A percentile compares a stretch with the other conserved stretches of the same genome.
Conservation (phyloP, 2,329 filamentous ascomycete genomes). For the Penicillium freii region DNA sequence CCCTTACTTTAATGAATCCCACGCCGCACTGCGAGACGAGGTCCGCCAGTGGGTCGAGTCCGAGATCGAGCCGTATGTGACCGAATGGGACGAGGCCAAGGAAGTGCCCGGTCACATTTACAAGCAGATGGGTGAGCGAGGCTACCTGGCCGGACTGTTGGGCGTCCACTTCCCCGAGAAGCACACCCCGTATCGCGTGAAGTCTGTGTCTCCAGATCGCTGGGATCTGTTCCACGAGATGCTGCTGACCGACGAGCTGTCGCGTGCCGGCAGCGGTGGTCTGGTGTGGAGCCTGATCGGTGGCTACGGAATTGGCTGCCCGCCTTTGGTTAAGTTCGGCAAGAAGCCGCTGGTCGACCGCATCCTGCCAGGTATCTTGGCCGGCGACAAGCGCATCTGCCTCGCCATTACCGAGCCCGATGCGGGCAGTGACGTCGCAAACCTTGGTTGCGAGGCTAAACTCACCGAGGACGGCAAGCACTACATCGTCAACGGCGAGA, state of each 20-base stretch:
- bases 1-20: conserved; percentile 92
- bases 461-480: conserved; percentile 93
- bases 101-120: conserved; percentile 85
- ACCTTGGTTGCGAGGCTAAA: conserved; percentile 93
- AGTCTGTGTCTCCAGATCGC: conserved; percentile 77
- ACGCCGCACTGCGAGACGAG: conserved; percentile 86
- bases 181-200: conserved; percentile 68
- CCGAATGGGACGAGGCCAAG: conserved; percentile 96
- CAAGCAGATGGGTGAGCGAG: conserved; percentile 89
- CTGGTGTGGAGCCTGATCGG: conserved; percentile 97
- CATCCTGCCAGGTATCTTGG: conserved; percentile 82
- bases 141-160: conserved; percentile 86
- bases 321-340: conserved; percentile 88
- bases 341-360: conserved; percentile 80
- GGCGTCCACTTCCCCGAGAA: conserved; percentile 75
- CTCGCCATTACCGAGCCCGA: conserved; percentile 96
- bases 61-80: conserved; percentile 85
- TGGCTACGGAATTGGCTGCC: conserved; percentile 93
- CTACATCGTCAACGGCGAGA: conserved; percentile 99
- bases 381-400: conserved; percentile 95
- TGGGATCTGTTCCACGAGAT: conserved; percentile 99
- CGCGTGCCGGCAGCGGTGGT: conserved; percentile 81
- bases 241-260: conserved; percentile 91
- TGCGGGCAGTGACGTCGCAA: conserved; percentile 91
- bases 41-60: conserved; percentile 87